A percentile compares a stretch with the other conserved stretches of the same genome.
These are phyloP conservation scores for Stephanodiscus triporus DNA, from an alignment of 108 stramenopile species.

Conservation along the genomic window DNA sequence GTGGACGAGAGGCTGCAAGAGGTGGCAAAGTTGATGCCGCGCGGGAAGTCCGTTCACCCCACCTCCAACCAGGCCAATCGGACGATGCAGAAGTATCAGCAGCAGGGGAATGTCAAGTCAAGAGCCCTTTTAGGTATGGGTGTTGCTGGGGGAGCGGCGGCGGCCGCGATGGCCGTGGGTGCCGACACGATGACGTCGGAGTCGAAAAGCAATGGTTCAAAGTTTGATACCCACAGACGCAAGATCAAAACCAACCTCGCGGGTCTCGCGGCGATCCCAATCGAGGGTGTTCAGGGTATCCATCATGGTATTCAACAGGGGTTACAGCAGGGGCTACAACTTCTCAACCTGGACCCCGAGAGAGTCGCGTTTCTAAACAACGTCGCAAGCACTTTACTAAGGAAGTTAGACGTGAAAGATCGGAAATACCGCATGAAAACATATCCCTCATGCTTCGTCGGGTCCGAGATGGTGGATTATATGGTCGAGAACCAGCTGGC, in stretches of 20 bases:
- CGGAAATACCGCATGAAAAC: not conserved
- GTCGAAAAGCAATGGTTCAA: not conserved
- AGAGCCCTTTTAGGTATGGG: constrained; percentile 19
- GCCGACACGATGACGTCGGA: not conserved
- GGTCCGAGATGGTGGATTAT: not conserved
- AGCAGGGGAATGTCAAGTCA: constrained; percentile 20
- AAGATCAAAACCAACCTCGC: not conserved
- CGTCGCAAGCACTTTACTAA: not conserved
- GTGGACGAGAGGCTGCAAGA: constrained; percentile 34
- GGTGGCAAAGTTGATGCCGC: constrained; percentile 14
- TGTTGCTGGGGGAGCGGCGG: constrained; percentile 1
- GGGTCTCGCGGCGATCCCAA: not conserved
- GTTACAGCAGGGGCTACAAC: not conserved
- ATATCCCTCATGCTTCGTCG: not conserved
- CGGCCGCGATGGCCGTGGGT: constrained; percentile 7
- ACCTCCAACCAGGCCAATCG: no score
- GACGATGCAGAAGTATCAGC: not conserved
- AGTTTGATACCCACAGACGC: not conserved
- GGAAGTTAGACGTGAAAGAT: not conserved
- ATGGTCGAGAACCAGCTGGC: not conserved
- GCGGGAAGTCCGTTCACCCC: not conserved
- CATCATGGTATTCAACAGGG: not conserved
- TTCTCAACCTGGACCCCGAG: not conserved
- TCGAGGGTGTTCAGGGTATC: not conserved
- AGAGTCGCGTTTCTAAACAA: not conserved